Evolutionary conservation across 768 basidiomycete species (phyloP).

Genomic region (Agrocybe chaxingu): DNA sequence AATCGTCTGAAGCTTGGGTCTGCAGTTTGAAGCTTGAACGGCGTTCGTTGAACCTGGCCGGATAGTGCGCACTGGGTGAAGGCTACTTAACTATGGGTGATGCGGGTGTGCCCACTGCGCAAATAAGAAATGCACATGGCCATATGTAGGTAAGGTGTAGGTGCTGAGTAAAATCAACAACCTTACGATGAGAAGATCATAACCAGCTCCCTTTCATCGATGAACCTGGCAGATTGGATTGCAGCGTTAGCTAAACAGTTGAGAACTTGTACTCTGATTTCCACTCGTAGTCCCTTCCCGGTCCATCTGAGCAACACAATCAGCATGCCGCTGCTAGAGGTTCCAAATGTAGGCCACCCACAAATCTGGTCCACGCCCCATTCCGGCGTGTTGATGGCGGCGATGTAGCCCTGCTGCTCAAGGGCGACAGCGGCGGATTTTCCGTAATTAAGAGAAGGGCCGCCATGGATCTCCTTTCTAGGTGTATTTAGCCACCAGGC

Average conservation of each 20-base stretch:
- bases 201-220: not conserved
- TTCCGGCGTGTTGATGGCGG: slow-evolving; percentile 54
- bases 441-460: slow-evolving; percentile 37
- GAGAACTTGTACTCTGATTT: slow-evolving; percentile 48
- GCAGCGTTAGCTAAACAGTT: slow-evolving; percentile 9
- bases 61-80: no score
- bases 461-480: slow-evolving; percentile 48
- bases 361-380: slow-evolving; percentile 53
- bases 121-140: no score
- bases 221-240: not conserved
- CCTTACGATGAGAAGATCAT: not conserved
- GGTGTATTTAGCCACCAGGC: slow-evolving; percentile 42
- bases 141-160: no score
- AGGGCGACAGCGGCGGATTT: slow-evolving; percentile 45
- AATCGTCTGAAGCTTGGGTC: no score
- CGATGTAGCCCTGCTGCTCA: slow-evolving; percentile 52
- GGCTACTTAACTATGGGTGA: no score
- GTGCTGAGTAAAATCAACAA: not conserved
- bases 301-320: slow-evolving; percentile 28
- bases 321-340: not conserved
- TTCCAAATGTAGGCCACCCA: slow-evolving; percentile 23
- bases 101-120: no score
- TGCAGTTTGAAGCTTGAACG: no score
- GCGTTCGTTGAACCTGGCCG: no score
- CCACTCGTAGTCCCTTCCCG: slow-evolving; percentile 42